Evolutionary conservation across 768 basidiomycete genomes (phyloP), one percentile per base, ranked within the genome.

Genomic region (Xerocomellus chrysenteron): DNA sequence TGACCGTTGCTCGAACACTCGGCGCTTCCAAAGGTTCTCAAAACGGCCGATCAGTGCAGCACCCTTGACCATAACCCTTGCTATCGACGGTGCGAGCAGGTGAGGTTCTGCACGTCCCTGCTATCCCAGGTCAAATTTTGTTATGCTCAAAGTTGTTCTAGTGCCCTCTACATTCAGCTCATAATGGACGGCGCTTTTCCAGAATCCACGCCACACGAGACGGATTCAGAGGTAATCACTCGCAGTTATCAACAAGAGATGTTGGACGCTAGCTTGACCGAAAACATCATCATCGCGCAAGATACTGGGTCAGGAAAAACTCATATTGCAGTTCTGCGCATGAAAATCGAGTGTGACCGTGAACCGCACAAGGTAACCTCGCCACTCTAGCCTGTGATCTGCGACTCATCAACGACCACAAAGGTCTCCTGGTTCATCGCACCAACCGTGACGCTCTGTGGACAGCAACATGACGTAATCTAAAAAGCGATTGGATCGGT

Each of bases 301-400:
- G 88, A 89, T 59, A 92, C 90, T 0, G 90, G 90, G 1, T 84
- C 87, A 0, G 90, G 90, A 11, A 91, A 92, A 74, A 92, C 90
- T 1, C 86, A 85, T 55, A 85, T 92, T 41, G 87, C 90, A 0
- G 79, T 91, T 5, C 73, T 91, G 9, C 71, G 90, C 43, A 82
- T 91, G 71, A 89, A 85, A 65, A 76, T 82, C 26, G 87, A 90
- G 67, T 76, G 78, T 17, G 87, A 89, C 46, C 77, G 80, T 11
- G 78, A 84, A 57, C 72, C 78, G 1, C 74, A 62, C 21, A 90
- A 90, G 81, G 89, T 89, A 47, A 44, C 68, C 59, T 24, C 19
- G 12, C 7, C 24, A 9, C 47, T 43, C 19, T n/a, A 2, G 13
- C 17, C 6, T 11, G 11, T 47, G 19, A 26, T 30, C 12, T 16